Evolutionary conservation across 768 basidiomycete species (phyloP), one percentile per base, ranked within the genome.

Genomic region (Lactifluus subvellereus): DNA sequence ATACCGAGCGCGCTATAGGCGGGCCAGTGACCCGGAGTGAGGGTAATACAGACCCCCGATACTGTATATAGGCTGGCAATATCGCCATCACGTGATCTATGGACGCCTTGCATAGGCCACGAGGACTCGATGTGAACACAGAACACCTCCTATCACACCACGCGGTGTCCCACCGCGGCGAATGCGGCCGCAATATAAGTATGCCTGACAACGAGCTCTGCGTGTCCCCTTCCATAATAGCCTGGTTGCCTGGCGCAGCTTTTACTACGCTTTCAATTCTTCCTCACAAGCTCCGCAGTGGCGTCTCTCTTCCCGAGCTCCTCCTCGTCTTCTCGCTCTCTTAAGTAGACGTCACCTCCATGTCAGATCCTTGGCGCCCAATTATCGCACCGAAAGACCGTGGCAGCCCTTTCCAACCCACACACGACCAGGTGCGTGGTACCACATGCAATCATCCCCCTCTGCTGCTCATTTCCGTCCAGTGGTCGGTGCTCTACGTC

Each of bases 401-500:
- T 54, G 30, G 33, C 16, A 53, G 42, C 33, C 43, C 43, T 37
- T 40, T 67, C 10, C 47, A 16, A 10, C 67, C 67, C 9, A 67
- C 65, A 32, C 43, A 54, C 35, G 43, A 62, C 42, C 67, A 67
- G 65, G 67, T 67, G 50, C 47, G 67, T 47, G 35, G 45, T 53
- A 35, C 54, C 30, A 22, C 54, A 48, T 48, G 27, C 33, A 33
- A 20, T 45, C 18, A 3, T 33, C 20, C 30, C 43, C 20, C 20
- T 27, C 30, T 45, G 7, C 38, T 22, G 42, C 66, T 60, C 50
- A 50, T 60, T 56, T 54, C 57, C 60, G 59, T 67, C 35, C 74
- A 89, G 89, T 82, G 86, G 60, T 85, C 89, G 48, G 84, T 88
- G 38, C 76, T 90, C 66, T 90, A 88, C 68, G 87, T 89, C 60